phyloP scores from a whole-genome alignment of 2,329 filamentous ascomycete genomes.

The Fusarium citri region DNA sequence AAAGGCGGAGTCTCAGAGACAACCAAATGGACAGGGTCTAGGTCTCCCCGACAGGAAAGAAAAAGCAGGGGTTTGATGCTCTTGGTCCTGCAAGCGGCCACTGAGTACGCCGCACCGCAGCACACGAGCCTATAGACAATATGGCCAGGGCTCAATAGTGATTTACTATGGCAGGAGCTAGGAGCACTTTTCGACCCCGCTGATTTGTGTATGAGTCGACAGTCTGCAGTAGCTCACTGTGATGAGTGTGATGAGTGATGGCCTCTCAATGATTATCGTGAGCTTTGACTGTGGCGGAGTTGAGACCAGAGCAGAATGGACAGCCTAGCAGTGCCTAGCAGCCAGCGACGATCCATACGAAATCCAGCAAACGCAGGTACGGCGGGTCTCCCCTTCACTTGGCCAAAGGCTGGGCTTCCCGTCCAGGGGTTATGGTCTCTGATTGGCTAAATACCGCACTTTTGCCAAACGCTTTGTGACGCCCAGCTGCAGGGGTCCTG shows the following conservation, averaged over 20 bases:
- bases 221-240: not conserved
- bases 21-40: constrained; percentile 24
- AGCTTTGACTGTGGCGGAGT: constrained; percentile 34
- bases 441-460: constrained; percentile 31
- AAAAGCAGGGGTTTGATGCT: constrained; percentile 30
- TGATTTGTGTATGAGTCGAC: constrained; percentile 25
- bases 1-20: constrained; percentile 40
- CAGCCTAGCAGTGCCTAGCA: constrained; percentile 18
- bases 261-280: constrained; percentile 18
- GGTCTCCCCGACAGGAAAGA: constrained; percentile 32
- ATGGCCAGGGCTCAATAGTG: constrained; percentile 11
- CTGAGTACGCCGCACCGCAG: constrained; percentile 20
- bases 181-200: not conserved
- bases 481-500: constrained; percentile 31
- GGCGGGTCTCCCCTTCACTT: constrained; percentile 17
- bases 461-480: constrained; percentile 41
- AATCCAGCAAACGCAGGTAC: constrained; percentile 31
- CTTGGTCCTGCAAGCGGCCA: constrained; percentile 38
- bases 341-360: constrained; percentile 24
- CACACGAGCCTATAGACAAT: constrained; percentile 26
- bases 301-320: constrained; percentile 23
- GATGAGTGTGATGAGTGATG: constrained; percentile 3
- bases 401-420: constrained; percentile 25
- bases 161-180: not conserved
- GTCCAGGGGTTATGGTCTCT: constrained; percentile 31